These are phyloP conservation scores for Pleurozium schreberi DNA, from an alignment of 225 moss, liverwort and hornwort genomes.

Conservation along the genomic window DNA sequence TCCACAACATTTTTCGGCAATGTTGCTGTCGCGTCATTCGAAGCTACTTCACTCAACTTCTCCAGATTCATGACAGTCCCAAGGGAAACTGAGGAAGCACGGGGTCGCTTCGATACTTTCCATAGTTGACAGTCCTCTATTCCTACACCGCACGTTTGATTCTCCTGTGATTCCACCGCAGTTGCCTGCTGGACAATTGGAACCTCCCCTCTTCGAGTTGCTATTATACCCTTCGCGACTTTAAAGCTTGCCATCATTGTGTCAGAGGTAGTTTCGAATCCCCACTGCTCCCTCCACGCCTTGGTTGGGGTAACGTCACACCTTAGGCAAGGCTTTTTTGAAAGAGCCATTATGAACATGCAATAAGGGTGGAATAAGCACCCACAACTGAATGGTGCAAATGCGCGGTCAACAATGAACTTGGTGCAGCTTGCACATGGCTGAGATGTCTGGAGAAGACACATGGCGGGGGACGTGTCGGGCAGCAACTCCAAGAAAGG, in stretches of 20 bases:
- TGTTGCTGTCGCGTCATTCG: too few species aligned
- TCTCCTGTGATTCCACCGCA: too few species aligned
- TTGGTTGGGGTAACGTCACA: fast-evolving
- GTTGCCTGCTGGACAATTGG: too few species aligned
- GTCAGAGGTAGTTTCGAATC: too few species aligned
- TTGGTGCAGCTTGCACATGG: not conserved
- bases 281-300: not conserved
- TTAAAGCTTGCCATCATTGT: not conserved
- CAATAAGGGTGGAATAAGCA: not conserved
- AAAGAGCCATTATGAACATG: not conserved
- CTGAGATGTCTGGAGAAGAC: fast-evolving
- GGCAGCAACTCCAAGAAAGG: too few species aligned
- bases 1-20: too few species aligned
- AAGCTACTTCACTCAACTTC: too few species aligned
- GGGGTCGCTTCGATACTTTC: not conserved
- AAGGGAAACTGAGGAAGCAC: too few species aligned
- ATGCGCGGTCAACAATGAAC: fast-evolving
- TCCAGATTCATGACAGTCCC: too few species aligned
- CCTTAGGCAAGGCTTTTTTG: not conserved
- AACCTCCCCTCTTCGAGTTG: too few species aligned
- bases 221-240: not conserved
- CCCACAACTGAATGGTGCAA: too few species aligned
- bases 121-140: not conserved
- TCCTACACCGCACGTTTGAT: too few species aligned
- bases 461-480: fast-evolving